A percentile compares a stretch with the other conserved stretches of the same genome.
These are phyloP conservation scores for Phytopythium sindhum DNA, from an alignment of 352 stramenopile species.

Conservation along the genomic window DNA sequence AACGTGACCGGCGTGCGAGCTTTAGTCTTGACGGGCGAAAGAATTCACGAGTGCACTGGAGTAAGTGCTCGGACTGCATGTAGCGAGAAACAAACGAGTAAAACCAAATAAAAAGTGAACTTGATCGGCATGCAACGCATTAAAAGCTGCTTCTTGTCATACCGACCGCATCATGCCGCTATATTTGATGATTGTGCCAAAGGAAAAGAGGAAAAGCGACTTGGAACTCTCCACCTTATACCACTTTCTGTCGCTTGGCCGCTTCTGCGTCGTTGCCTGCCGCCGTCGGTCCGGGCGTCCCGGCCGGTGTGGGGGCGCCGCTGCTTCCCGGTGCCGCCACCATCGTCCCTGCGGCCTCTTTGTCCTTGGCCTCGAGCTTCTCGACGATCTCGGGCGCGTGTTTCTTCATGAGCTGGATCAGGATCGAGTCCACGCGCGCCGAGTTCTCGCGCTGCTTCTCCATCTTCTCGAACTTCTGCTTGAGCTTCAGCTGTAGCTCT, in stretches of 20 bases:
- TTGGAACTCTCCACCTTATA: conserved; percentile 15
- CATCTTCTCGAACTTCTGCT: conserved; percentile 87
- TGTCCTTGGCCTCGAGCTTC: conserved; percentile 60
- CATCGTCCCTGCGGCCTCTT: conserved; percentile 7
- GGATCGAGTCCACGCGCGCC: conserved; percentile 73
- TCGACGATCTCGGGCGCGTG: conserved; percentile 81
- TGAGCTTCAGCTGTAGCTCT: conserved; percentile 85
- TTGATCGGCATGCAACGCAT: background rate
- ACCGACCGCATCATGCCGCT: conserved; percentile 3
- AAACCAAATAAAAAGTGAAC: background rate
- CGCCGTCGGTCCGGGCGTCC: conserved; percentile 25
- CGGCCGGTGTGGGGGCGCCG: background rate
- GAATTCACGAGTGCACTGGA: background rate
- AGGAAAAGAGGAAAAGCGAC: conserved; percentile 2
- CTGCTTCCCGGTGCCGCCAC: conserved; percentile 6
- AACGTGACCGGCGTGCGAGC: background rate
- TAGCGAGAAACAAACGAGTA: background rate
- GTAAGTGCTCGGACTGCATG: background rate
- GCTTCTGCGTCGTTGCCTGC: conserved; percentile 16
- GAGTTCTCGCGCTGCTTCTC: conserved; percentile 85
- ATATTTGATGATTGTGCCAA: no score
- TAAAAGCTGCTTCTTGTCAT: background rate
- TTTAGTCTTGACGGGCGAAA: background rate
- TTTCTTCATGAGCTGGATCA: conserved; percentile 86
- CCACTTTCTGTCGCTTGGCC: conserved; percentile 67